These are phyloP conservation scores for Fagopyrum tataricum DNA, from an alignment of 148 eudicot species.

Conservation along the genomic window DNA sequence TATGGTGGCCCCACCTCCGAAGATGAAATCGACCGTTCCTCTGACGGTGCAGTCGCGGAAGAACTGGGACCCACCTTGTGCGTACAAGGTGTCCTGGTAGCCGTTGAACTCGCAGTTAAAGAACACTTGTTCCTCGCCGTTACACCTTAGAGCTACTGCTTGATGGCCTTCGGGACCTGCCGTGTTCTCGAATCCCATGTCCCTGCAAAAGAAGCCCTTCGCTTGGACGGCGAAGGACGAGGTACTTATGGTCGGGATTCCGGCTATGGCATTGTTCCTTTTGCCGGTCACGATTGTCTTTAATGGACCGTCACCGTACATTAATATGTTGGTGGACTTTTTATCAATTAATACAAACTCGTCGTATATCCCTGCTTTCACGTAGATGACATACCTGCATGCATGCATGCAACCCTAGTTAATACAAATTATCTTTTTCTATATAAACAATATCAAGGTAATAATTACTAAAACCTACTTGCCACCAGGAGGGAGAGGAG, in stretches of 20 bases:
- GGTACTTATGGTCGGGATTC: constrained; percentile 21
- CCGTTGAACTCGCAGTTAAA: constrained; percentile 30
- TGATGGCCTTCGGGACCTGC: constrained; percentile 41
- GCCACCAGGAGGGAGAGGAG: neutral
- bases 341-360: constrained; percentile 28
- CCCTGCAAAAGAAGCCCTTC: constrained; percentile 23
- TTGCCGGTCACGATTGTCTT: constrained; percentile 36
- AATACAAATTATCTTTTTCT: too few relatives aligned
- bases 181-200: constrained; percentile 35
- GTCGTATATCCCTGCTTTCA: constrained; percentile 40
- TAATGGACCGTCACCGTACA: constrained; percentile 51
- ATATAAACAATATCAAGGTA: too few relatives aligned
- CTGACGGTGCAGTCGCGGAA: constrained; percentile 30
- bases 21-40: constrained; percentile 33
- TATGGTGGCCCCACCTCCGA: constrained; percentile 25
- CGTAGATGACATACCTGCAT: constrained; percentile 29
- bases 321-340: constrained; percentile 25
- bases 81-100: constrained; percentile 34
- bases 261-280: constrained; percentile 14
- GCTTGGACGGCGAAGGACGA: constrained; percentile 36
- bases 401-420: neutral
- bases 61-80: constrained; percentile 23
- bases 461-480: too few relatives aligned
- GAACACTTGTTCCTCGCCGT: constrained; percentile 23
- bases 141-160: constrained; percentile 32